Percentiles rank a stretch among this genome's conserved stretches.
These are phyloP conservation scores for Penicillium lagena DNA, from an alignment of 495 filamentous ascomycete species.

Conservation along the genomic window DNA sequence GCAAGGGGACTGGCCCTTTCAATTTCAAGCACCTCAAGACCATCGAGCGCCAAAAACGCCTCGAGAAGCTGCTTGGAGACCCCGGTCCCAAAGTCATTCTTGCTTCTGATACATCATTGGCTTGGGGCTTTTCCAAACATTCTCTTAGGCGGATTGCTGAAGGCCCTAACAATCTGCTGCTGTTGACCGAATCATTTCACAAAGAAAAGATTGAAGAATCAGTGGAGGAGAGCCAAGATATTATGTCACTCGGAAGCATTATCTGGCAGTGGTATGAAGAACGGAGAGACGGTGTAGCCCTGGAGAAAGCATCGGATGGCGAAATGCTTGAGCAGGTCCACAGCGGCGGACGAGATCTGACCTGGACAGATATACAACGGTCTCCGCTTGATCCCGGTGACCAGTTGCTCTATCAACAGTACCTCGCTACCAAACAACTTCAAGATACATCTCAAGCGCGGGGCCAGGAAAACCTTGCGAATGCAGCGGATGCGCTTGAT, in stretches of 20 bases:
- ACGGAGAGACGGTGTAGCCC: conserved; percentile 53
- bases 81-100: conserved; percentile 69
- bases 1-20: conserved; percentile 65
- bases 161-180: conserved; percentile 71
- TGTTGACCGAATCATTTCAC: conserved; percentile 66
- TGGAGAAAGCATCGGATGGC: conserved; percentile 50
- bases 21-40: conserved; percentile 81
- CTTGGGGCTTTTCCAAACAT: conserved; percentile 95
- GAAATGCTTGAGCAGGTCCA: conserved; percentile 60
- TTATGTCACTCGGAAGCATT: conserved; percentile 44
- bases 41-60: conserved; percentile 67
- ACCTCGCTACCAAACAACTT: conserved; percentile 75
- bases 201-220: conserved; percentile 33
- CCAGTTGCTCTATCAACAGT: conserved; percentile 77
- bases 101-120: conserved; percentile 80
- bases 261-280: conserved; percentile 74
- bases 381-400: conserved; percentile 67
- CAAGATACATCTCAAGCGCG: conserved; percentile 67
- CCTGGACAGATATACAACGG: conserved; percentile 51
- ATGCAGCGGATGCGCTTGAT: conserved; percentile 70
- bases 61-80: conserved; percentile 54
- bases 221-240: conserved; percentile 20
- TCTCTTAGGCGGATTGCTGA: conserved; percentile 66
- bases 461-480: conserved; percentile 58
- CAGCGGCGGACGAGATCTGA: conserved; percentile 54